Percentiles rank a stretch among this genome's conserved stretches.
phyloP scores from a whole-genome alignment of 2,329 filamentous ascomycete genomes.

The Trichoderma lentiforme region DNA sequence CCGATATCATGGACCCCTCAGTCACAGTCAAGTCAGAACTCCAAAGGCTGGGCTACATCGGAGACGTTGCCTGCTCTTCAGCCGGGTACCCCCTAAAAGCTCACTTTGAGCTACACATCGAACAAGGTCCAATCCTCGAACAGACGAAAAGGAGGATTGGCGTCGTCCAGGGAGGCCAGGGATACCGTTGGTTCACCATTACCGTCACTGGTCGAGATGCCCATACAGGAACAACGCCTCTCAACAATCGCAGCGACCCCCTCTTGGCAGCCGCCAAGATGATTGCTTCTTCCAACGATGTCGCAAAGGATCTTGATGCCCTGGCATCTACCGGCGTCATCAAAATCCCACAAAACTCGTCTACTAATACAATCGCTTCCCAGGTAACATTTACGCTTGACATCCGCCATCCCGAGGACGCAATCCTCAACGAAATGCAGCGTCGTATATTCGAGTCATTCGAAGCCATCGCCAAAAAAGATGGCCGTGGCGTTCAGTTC shows the following conservation, averaged over 20 bases:
- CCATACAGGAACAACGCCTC: slow-evolving; percentile 32
- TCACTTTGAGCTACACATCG: slow-evolving; percentile 82
- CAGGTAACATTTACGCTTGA: slow-evolving; percentile 65
- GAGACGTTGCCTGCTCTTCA: slow-evolving; percentile 18
- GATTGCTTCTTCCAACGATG: slow-evolving; percentile 29
- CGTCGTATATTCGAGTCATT: slow-evolving; percentile 25
- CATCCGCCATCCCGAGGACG: slow-evolving; percentile 56
- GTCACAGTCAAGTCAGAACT: slow-evolving; percentile 47
- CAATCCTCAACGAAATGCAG: slow-evolving; percentile 47
- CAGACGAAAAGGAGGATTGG: slow-evolving; percentile 27
- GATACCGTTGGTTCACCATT: slow-evolving; percentile 33
- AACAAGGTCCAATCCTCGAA: slow-evolving; percentile 66
- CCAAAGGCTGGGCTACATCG: slow-evolving; percentile 59
- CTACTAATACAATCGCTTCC: slow-evolving; percentile 68
- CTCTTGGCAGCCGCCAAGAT: slow-evolving; percentile 35
- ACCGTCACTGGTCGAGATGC: slow-evolving; percentile 30
- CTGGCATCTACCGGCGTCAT: slow-evolving; percentile 44
- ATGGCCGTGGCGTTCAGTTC: slow-evolving; percentile 40
- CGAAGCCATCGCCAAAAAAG: slow-evolving; percentile 24
- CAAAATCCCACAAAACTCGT: slow-evolving; percentile 54
- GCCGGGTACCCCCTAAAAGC: slow-evolving; percentile 60
- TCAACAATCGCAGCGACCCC: slow-evolving; percentile 33
- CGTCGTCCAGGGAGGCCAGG: slow-evolving; percentile 33
- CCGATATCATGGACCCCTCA: slow-evolving; percentile 47
- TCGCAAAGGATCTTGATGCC: slow-evolving; percentile 28